Evolutionary conservation across 2,329 filamentous ascomycete species (phyloP).

Genomic region (Talaromyces sp.): DNA sequence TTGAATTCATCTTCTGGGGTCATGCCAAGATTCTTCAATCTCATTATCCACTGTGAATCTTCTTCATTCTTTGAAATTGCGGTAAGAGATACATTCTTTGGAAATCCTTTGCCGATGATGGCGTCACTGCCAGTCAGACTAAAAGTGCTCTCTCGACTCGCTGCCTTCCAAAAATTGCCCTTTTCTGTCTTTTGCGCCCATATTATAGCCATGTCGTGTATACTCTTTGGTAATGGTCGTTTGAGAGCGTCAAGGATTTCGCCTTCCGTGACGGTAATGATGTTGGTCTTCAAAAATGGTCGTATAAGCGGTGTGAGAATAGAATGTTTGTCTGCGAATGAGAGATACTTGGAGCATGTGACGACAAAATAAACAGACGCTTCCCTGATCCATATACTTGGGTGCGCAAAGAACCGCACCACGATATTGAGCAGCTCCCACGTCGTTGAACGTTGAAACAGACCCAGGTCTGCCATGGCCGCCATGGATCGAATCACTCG

Average conservation of each 20-base stretch:
- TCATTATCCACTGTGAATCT: conserved; percentile 87
- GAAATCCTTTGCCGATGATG: conserved; percentile 54
- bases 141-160: conserved; percentile 67
- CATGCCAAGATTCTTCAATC: conserved; percentile 80
- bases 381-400: conserved; percentile 92
- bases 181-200: conserved; percentile 82
- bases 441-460: conserved; percentile 77
- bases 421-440: conserved; percentile 87
- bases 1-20: conserved; percentile 82
- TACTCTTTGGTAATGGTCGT: conserved; percentile 69
- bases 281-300: conserved; percentile 73
- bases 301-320: conserved; percentile 75
- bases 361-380: conserved; percentile 80
- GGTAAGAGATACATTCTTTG: conserved; percentile 55
- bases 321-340: conserved; percentile 75
- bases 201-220: conserved; percentile 78
- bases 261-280: conserved; percentile 67
- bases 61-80: conserved; percentile 76
- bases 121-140: conserved; percentile 49
- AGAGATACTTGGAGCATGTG: conserved; percentile 69
- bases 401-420: conserved; percentile 83
- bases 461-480: conserved; percentile 79
- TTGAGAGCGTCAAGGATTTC: conserved; percentile 77
- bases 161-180: conserved; percentile 81
- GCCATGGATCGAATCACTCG: conserved; percentile 83